phyloP scores from a whole-genome alignment of 805 yeast species.

The Ogataea pilisensis region DNA sequence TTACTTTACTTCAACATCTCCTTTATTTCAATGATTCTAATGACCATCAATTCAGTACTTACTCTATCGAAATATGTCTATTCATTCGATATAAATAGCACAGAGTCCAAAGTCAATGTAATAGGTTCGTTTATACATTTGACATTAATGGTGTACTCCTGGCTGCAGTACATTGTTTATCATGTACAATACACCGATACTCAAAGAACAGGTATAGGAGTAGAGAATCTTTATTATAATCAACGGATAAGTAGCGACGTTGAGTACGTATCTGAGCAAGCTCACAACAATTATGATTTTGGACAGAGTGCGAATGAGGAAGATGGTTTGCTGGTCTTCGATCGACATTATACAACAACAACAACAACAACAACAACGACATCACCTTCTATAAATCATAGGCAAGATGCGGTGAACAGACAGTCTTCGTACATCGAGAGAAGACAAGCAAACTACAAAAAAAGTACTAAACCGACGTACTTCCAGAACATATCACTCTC shows the following conservation, averaged over 20 bases:
- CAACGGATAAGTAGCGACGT: no score
- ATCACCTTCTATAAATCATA: background rate
- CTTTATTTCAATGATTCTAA: background rate
- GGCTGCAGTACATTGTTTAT: background rate
- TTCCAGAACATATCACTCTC: background rate
- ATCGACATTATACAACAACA: no score
- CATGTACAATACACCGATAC: background rate
- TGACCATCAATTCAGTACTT: background rate
- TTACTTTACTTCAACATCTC: constrained; percentile 6
- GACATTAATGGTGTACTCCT: background rate
- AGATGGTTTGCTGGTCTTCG: no score
- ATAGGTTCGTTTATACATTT: background rate
- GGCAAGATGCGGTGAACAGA: background rate
- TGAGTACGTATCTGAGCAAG: no score
- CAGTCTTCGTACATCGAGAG: no score
- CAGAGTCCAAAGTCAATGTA: constrained; percentile 1
- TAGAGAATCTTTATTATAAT: no score
- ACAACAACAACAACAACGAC: background rate
- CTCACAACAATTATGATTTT: no score
- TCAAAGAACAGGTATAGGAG: no score
- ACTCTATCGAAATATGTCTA: background rate
- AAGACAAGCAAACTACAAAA: no score
- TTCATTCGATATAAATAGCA: background rate
- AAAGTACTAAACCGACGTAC: no score
- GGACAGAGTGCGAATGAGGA: background rate